A percentile compares a stretch with the other conserved stretches of the same genome.
Conservation (phyloP, 352 stramenopile species). For the Aphanomyces euteiches region DNA sequence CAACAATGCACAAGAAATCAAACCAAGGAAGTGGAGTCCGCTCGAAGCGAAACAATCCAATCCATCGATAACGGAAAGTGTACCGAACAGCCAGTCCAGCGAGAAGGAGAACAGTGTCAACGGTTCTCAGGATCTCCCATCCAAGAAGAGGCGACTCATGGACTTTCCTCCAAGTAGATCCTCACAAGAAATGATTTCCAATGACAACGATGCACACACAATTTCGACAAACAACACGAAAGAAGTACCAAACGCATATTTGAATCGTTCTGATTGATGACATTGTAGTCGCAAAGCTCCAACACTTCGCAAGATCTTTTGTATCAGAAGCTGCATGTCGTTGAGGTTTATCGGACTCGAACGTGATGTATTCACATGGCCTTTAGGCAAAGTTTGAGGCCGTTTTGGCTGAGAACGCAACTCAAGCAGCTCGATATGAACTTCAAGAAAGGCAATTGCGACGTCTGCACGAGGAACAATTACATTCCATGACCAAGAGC, state of each 20-base stretch:
- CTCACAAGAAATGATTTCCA: neutral
- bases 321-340: too few relatives aligned
- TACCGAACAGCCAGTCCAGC: neutral
- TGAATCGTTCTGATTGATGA: neutral
- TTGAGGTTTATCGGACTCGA: too few relatives aligned
- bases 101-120: constrained; percentile 21
- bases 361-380: too few relatives aligned
- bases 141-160: constrained; percentile 23
- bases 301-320: too few relatives aligned
- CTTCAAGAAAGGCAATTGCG: too few relatives aligned
- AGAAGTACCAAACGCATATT: neutral
- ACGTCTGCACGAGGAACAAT: too few relatives aligned
- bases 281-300: too few relatives aligned
- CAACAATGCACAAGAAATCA: constrained; percentile 10
- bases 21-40: neutral
- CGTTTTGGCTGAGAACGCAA: too few relatives aligned
- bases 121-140: neutral
- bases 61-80: neutral
- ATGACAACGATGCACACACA: neutral
- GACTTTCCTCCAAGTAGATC: constrained; percentile 3
- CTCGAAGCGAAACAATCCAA: neutral
- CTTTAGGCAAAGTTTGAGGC: too few relatives aligned
- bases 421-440: too few relatives aligned
- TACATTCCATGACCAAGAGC: too few relatives aligned
- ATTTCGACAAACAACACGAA: neutral